Evolutionary conservation across 2,329 filamentous ascomycete genomes (phyloP), one percentile per base, ranked within the genome.

Genomic region (Westerdykella ornata): DNA sequence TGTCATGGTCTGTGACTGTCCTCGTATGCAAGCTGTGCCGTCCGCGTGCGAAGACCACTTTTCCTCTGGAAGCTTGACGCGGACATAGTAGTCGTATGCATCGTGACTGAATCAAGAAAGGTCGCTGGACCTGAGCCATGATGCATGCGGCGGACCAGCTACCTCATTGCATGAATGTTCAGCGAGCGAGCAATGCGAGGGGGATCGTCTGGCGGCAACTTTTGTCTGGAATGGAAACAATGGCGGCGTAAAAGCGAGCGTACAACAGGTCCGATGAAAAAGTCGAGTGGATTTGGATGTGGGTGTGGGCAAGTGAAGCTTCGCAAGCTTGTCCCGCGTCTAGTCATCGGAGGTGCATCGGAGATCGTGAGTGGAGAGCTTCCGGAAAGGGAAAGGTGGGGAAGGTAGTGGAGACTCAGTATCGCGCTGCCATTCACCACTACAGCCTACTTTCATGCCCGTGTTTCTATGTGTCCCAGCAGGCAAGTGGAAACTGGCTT

Each of bases 1-100:
- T 85, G 61, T 92, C 85, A 49, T 84, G 80, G 60, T 90, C 84
- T 4, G 71, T 73, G 29, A 74, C 72, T 3, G 63, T 68, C 34
- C 56, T 59, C 2, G 68, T 73, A 43, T 62, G 59, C n/a, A 68
- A 40, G 28, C 48, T 40, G 6, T 45, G 51, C 15, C 42, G 49
- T 22, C 28, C 30, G 22, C 49, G 55, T 15, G 53, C 34, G 22
- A 49, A 44, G 26, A 40, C 40, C n/a, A 35, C 42, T 26, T 42
- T 49, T 37, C 48, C 51, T 13, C 50, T 49, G 8, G 46, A 35
- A 17, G 47, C 48, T 38, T 50, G 56, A 11, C 30, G n/a, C 34
- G 62, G 59, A 38, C 61, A 65, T 36, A 53, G 59, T 14, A 56
- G 49, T 38, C 60, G 53, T n/a, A 65, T 59, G 33, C 60, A 52